Evolutionary conservation across 2,329 filamentous ascomycete species (phyloP).

Genomic region (Chrysosporium queenslandicum): DNA sequence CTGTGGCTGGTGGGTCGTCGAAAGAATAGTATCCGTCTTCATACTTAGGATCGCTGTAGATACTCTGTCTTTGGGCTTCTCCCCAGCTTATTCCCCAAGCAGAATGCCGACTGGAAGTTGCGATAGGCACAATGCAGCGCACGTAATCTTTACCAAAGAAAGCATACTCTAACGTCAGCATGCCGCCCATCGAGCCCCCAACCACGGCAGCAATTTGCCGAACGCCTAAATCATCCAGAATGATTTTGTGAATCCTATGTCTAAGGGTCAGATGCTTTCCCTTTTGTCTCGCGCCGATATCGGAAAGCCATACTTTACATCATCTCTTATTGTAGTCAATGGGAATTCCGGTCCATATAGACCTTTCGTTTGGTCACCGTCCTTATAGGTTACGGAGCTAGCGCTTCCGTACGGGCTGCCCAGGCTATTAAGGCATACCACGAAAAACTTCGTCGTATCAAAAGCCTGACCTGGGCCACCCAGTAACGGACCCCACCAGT

Average conservation of each 20-base stretch:
- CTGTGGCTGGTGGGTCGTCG: constrained; percentile 73
- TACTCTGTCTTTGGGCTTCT: constrained; percentile 52
- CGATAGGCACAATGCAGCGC: constrained; percentile 45
- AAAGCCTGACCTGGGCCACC: constrained; percentile 45
- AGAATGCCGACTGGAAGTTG: constrained; percentile 47
- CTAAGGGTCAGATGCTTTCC: constrained; percentile 10
- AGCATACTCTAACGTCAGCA: constrained; percentile 48
- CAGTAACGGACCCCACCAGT: constrained; percentile 49
- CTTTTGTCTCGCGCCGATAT: neutral
- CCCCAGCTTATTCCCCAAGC: constrained; percentile 53
- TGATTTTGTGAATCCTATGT: constrained; percentile 43
- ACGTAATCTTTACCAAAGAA: constrained; percentile 62
- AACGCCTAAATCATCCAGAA: constrained; percentile 47
- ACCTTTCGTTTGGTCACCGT: constrained; percentile 63
- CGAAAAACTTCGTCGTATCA: constrained; percentile 44
- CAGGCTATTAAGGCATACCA: constrained; percentile 46
- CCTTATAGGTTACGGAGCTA: constrained; percentile 61
- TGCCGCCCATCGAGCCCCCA: constrained; percentile 50
- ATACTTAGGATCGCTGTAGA: constrained; percentile 97
- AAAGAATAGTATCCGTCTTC: constrained; percentile 92
- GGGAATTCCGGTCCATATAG: constrained; percentile 94
- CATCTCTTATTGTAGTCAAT: constrained; percentile 86
- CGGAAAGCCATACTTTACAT: constrained; percentile 63
- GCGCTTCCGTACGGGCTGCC: constrained; percentile 48
- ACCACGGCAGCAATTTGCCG: constrained; percentile 46